phyloP scores from a whole-genome alignment of 257 asterid genomes.

The Lantana camara region DNA sequence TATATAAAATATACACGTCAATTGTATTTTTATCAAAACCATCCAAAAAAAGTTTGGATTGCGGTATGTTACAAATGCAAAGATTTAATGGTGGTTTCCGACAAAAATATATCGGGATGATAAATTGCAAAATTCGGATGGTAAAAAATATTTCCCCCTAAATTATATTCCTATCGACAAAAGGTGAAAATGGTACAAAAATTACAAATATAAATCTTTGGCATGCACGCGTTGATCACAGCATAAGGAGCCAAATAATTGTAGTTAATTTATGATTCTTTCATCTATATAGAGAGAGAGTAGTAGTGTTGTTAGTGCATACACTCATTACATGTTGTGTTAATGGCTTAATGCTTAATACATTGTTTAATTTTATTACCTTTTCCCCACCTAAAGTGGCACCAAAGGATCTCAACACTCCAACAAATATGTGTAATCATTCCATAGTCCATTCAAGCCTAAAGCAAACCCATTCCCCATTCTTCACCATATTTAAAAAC shows the following conservation, averaged over 20 bases:
- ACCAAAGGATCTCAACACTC: not conserved
- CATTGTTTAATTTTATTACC: not conserved
- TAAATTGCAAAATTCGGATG: no score
- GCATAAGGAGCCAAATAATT: not conserved
- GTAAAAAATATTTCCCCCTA: no score
- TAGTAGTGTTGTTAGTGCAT: not conserved
- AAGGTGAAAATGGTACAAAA: no score
- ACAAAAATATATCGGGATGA: no score
- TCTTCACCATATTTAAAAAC: no score
- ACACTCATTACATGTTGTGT: constrained; percentile 1
- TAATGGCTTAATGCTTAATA: not conserved
- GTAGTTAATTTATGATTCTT: not conserved
- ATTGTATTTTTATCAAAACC: no score
- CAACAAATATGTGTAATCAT: not conserved
- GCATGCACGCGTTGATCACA: not conserved
- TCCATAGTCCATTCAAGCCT: not conserved
- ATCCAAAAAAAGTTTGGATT: no score
- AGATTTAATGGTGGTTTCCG: no score
- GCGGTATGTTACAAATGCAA: no score
- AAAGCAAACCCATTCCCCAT: not conserved
- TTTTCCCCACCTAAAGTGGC: constrained; percentile 3
- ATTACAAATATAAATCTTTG: no score
- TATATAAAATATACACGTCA: no score
- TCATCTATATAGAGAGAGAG: not conserved
- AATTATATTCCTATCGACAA: no score